A percentile compares a stretch with the other conserved stretches of the same genome.
phyloP scores from a whole-genome alignment of 305 asterid genomes.

The Solanum hybrid region DNA sequence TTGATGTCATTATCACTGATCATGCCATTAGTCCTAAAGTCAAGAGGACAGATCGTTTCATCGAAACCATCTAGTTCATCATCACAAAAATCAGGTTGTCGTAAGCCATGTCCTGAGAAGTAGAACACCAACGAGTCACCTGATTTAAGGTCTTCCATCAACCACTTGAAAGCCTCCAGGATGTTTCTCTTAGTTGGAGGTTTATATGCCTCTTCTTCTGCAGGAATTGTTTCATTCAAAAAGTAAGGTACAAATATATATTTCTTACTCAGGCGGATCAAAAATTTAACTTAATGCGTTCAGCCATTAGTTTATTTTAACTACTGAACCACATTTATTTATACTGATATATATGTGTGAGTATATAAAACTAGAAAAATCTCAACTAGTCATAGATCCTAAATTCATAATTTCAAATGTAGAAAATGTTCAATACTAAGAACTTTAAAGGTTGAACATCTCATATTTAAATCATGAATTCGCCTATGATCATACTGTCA shows the following conservation, averaged over 20 bases:
- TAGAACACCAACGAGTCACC: slow-evolving; percentile 65
- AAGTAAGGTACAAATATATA: neutral
- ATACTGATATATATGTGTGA: neutral
- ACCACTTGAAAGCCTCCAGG: slow-evolving; percentile 43
- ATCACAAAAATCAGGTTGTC: slow-evolving; percentile 23
- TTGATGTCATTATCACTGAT: slow-evolving; percentile 56
- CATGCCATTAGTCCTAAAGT: slow-evolving; percentile 39
- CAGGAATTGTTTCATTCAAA: slow-evolving; percentile 1
- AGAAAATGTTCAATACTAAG: neutral
- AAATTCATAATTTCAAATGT: neutral
- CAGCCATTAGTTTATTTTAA: neutral
- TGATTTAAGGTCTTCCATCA: slow-evolving; percentile 31
- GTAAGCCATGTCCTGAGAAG: slow-evolving; percentile 67
- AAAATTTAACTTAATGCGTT: neutral
- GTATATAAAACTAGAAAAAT: neutral
- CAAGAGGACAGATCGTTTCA: slow-evolving; percentile 68
- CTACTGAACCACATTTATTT: neutral
- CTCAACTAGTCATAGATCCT: neutral
- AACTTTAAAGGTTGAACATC: neutral
- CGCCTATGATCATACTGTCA: neutral
- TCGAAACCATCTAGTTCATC: slow-evolving; percentile 76
- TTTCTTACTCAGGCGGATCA: neutral
- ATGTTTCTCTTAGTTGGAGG: slow-evolving; percentile 51
- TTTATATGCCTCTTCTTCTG: slow-evolving; percentile 32
- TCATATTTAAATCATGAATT: neutral